phyloP scores from a whole-genome alignment of 179 eudicot species.

The Drosera spatulata region DNA sequence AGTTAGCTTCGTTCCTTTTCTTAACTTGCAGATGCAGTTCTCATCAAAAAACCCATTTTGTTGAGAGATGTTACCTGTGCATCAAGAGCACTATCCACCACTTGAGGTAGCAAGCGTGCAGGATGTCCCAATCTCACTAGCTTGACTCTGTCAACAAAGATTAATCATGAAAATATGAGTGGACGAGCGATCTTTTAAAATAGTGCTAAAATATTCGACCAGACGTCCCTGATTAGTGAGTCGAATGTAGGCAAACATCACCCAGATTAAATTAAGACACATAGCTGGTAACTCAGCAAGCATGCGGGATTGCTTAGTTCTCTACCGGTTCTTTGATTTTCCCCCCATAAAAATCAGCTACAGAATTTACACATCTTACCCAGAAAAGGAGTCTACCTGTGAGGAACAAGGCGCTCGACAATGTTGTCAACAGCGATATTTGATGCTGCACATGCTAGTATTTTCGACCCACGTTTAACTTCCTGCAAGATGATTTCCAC shows the following conservation, averaged over 20 bases:
- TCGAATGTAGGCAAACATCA: no score
- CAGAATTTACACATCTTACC: background rate
- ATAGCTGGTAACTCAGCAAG: no score
- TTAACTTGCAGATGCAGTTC: no score
- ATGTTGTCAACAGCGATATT: slow-evolving; percentile 99
- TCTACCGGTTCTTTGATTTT: no score
- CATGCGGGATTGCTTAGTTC: no score
- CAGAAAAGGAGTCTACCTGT: slow-evolving; percentile 39
- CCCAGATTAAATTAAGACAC: no score
- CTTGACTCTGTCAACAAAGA: slow-evolving; percentile 48
- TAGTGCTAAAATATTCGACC: no score
- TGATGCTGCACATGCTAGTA: slow-evolving; percentile 99
- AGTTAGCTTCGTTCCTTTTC: no score
- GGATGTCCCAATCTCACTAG: slow-evolving; percentile 99
- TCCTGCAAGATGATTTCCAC: slow-evolving; percentile 96
- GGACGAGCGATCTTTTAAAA: background rate
- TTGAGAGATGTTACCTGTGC: slow-evolving; percentile 45
- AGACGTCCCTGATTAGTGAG: no score
- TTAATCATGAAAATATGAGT: background rate
- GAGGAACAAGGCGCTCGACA: slow-evolving; percentile 85
- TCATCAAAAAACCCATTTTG: background rate
- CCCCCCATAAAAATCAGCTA: background rate
- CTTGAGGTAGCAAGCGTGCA: slow-evolving; percentile 97
- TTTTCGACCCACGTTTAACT: slow-evolving; percentile 95
- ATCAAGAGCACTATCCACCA: slow-evolving; percentile 94